Evolutionary conservation across 768 basidiomycete species (phyloP).

Genomic region (Lactifluus rugatus): DNA sequence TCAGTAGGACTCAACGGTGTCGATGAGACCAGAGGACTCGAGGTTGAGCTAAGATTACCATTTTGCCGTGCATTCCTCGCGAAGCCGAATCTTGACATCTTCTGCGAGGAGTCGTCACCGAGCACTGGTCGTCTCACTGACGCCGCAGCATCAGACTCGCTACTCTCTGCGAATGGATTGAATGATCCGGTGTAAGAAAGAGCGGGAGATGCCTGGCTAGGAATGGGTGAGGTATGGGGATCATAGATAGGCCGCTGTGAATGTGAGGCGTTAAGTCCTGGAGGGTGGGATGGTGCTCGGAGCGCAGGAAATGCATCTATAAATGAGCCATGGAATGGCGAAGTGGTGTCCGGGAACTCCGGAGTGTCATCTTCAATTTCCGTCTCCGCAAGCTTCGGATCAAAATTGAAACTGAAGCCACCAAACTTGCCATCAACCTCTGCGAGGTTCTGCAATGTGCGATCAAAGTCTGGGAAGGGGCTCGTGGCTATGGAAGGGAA

Average conservation of each 20-base stretch:
- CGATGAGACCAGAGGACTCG: slow-evolving; percentile 48
- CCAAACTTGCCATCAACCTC: slow-evolving; percentile 50
- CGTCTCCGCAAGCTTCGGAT: slow-evolving; percentile 56
- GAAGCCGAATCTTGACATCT: slow-evolving; percentile 74
- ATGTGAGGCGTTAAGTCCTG: slow-evolving; percentile 44
- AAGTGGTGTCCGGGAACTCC: slow-evolving; percentile 30
- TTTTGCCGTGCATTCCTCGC: slow-evolving; percentile 29
- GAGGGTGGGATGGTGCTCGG: slow-evolving; percentile 35
- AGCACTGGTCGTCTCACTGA: slow-evolving; percentile 31
- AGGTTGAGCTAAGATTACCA: slow-evolving; percentile 53
- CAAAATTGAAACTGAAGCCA: slow-evolving; percentile 81
- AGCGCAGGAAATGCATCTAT: slow-evolving; percentile 63
- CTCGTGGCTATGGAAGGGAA: slow-evolving; percentile 36
- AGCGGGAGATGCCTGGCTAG: slow-evolving; percentile 37
- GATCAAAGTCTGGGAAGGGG: slow-evolving; percentile 86
- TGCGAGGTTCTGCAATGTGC: slow-evolving; percentile 65
- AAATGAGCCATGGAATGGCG: slow-evolving; percentile 57
- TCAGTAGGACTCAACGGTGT: slow-evolving; percentile 43
- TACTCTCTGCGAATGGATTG: slow-evolving; percentile 65
- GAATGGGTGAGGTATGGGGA: slow-evolving; percentile 36
- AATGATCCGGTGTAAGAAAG: slow-evolving; percentile 64
- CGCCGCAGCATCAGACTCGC: slow-evolving; percentile 35
- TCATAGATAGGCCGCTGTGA: slow-evolving; percentile 48
- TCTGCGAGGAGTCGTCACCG: slow-evolving; percentile 52
- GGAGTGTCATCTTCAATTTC: slow-evolving; percentile 39